Evolutionary conservation across 2,329 filamentous ascomycete genomes (phyloP), one percentile per base, ranked within the genome.

Genomic region (Phyllosticta citribraziliensis): DNA sequence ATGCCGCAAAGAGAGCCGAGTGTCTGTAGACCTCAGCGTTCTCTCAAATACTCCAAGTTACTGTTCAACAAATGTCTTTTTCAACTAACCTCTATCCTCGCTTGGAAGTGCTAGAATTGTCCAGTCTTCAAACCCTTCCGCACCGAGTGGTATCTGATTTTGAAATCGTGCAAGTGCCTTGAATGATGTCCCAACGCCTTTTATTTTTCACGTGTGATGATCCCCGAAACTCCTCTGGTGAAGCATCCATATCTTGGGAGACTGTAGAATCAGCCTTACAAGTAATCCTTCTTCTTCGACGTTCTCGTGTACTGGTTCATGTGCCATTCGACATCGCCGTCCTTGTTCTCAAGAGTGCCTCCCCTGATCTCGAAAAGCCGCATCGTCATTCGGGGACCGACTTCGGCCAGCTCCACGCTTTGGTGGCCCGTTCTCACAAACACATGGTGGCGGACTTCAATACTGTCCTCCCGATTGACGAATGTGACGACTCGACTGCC

Each of bases 381-480:
- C 91, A 97, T 94, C n/a, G 91, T 96, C 90, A 97, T 96, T 62
- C 94, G 82, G 1, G 94, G 94, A 0, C 93, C 91, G 57, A 96
- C 91, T 73, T 96, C 91, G 14, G 89, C 87, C 67, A 96, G 76
- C 74, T 96, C 91, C 5, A 97, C 90, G 62, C 88, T 89, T 70
- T 96, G 87, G 70, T 93, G 94, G 0, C 89, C 88, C 0, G 94
- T 97, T 72, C 89, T 87, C 19, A 99, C 93, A 71, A 97, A 99
- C 2, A 99, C 92, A 72, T 91, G 88, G 73, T 96, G 91, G 3
- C 94, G 84, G 54, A 99, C 88, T 75, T 99, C 93, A 58, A 97
- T 95, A 63, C 79, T 84, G 66, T 87, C 84, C 66, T 96, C 91
- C 59, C 94, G 89, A 68, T 96, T 97, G 74, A 93, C 91, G 75